A percentile compares a stretch with the other conserved stretches of the same genome.
Evolutionary conservation across 148 eudicot species (phyloP).

Genomic region (Pouteria glomerata): DNA sequence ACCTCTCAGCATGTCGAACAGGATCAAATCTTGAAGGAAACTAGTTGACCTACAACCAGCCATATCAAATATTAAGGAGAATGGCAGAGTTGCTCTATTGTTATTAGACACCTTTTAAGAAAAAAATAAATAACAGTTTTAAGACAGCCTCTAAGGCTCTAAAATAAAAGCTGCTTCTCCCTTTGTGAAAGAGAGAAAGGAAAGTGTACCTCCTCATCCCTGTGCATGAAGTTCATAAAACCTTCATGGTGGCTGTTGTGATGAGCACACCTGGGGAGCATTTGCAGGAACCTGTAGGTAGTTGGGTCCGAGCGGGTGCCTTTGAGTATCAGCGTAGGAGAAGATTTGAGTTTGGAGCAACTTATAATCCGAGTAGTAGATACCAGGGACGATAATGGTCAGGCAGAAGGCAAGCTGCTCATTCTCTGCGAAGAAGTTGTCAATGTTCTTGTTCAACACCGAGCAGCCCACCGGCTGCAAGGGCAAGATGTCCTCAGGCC

Average conservation of each 20-base stretch:
- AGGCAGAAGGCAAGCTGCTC: slow-evolving; percentile 90
- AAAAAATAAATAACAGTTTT: too few relatives aligned
- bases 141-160: too few relatives aligned
- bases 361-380: slow-evolving; percentile 88
- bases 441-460: slow-evolving; percentile 91
- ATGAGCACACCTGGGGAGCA: slow-evolving; percentile 85
- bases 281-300: slow-evolving; percentile 86
- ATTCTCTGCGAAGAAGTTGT: slow-evolving; percentile 89
- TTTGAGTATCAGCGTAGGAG: slow-evolving; percentile 88
- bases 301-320: slow-evolving; percentile 95
- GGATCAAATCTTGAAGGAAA: slow-evolving; percentile 96
- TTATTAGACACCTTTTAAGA: too few relatives aligned
- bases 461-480: slow-evolving; percentile 89
- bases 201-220: slow-evolving; percentile 95
- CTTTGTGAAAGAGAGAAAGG: too few relatives aligned
- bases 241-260: slow-evolving; percentile 96
- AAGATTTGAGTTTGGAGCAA: slow-evolving; percentile 79
- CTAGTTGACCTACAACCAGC: slow-evolving; percentile 59
- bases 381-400: slow-evolving; percentile 73
- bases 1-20: slow-evolving; percentile 83
- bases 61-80: slow-evolving; percentile 5
- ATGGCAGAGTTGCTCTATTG: background rate
- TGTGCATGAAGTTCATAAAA: slow-evolving; percentile 91
- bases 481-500: slow-evolving; percentile 95
- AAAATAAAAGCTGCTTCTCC: too few relatives aligned